These are phyloP conservation scores for Epichloe gansuensis DNA, from an alignment of 2,329 filamentous ascomycete species.

Conservation along the genomic window DNA sequence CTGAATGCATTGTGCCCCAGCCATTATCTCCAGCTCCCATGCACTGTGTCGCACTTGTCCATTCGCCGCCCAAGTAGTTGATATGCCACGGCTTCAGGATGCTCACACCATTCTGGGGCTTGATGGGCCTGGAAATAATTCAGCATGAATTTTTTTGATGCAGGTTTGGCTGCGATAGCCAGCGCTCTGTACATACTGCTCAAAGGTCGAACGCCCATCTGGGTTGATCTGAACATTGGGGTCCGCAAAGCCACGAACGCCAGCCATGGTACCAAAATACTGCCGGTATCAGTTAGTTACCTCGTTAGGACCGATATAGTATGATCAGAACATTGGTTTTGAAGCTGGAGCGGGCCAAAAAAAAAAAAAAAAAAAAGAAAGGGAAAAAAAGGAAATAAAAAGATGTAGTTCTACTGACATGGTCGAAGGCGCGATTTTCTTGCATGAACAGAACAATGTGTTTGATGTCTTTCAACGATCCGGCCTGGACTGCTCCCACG, in stretches of 20 bases:
- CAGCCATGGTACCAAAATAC: constrained; percentile 45
- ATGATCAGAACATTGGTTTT: too few species aligned
- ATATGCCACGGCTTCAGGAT: constrained; percentile 38
- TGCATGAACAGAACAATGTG: constrained; percentile 49
- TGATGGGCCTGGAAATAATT: neutral
- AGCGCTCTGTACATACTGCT: constrained; percentile 29
- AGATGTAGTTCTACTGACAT: constrained; percentile 11
- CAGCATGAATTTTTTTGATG: neutral
- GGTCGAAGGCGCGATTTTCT: constrained; percentile 24
- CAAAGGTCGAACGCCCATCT: constrained; percentile 31
- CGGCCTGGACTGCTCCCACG: constrained; percentile 15
- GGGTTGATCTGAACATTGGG: constrained; percentile 15
- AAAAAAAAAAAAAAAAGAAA: too few species aligned
- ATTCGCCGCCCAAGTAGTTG: constrained; percentile 36
- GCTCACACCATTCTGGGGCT: constrained; percentile 24
- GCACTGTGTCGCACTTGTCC: constrained; percentile 36
- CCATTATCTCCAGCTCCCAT: constrained; percentile 38
- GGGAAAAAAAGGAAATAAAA: too few species aligned
- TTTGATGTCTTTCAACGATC: constrained; percentile 36
- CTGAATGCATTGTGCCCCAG: constrained; percentile 37
- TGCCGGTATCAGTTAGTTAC: constrained; percentile 12
- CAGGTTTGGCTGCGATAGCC: neutral
- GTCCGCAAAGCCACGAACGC: constrained; percentile 41
- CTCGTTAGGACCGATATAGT: neutral
- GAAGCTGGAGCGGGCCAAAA: too few species aligned